Base-by-base conservation (phyloP, 768 basidiomycete species). In the Rhodosporidiobolus odoratus region DNA sequence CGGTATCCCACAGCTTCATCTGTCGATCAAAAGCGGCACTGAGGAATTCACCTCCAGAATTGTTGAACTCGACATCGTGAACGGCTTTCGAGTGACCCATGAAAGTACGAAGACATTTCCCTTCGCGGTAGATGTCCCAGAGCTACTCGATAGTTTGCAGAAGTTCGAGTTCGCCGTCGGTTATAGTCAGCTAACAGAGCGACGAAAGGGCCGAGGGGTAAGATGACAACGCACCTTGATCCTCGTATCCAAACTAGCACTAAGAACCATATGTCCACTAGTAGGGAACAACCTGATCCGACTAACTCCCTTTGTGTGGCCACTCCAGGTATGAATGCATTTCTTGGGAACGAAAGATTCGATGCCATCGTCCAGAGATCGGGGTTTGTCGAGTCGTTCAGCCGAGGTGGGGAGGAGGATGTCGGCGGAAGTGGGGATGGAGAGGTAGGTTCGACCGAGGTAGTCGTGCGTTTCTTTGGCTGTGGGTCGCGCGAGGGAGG, bases 1-100 rank as follows among this genome's bases (percentile, higher is more conserved):
- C 96, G 27, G 96, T 97, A 77, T 99, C 95, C 96, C 96, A 99
- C 19, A 97, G 84, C 81, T 99, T 99, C 88, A 98, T 93, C 79
- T 92, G 89, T 60, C 93, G 89, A 80, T 99, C 96, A 77, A 96
- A 98, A 60, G 86, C 88, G 74, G 94, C 95, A 23, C 91, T 93
- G 58, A 99, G 79, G 83, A 99, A 98, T 73, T 84, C 84, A 43
- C 84, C 85, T 2, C 96, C 96, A 73, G 92, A 90, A 78, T 96
- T 97, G 62, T 92, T 92, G 80, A 99, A 99, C 15, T 88, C 87
- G 70, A 99, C 84, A 73, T 99, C 96, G 80, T 96, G 96, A 74
- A 99, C 92, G 35, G 94, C 93, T 77, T 96, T 93, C 60, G 88
- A 86, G 79, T 99, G 96, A 5, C 96, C 96, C 79, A 94, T 89